These are phyloP conservation scores for Wakefieldia striispora DNA, from an alignment of 768 basidiomycete genomes.

Conservation along the genomic window DNA sequence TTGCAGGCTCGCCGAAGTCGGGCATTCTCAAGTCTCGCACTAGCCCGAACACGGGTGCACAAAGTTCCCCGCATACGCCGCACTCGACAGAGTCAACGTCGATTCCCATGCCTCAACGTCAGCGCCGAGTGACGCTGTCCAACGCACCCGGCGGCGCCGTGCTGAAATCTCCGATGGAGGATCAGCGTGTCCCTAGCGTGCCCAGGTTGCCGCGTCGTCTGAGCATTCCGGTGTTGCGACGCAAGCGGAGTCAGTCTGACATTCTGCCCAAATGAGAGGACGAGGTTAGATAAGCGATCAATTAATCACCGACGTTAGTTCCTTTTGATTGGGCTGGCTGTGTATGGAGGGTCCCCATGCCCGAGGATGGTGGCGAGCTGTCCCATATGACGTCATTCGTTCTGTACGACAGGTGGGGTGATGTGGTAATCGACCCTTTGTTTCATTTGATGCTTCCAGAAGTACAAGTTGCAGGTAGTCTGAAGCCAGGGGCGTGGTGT, in stretches of 20 bases:
- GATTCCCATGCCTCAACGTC: background rate
- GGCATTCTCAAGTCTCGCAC: slow-evolving; percentile 16
- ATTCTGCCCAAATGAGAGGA: background rate
- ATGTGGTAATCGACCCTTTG: too few relatives aligned
- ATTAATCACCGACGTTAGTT: too few relatives aligned
- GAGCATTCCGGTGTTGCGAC: slow-evolving; percentile 29
- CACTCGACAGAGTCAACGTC: background rate
- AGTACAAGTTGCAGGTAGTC: too few relatives aligned
- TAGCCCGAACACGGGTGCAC: slow-evolving; percentile 4
- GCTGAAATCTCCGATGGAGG: too few relatives aligned
- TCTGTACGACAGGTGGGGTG: too few relatives aligned
- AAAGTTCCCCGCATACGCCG: background rate
- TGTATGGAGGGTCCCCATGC: too few relatives aligned
- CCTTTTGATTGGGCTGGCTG: too few relatives aligned
- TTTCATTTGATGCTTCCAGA: too few relatives aligned
- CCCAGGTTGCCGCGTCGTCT: slow-evolving; percentile 28
- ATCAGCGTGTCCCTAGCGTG: slow-evolving; percentile 14
- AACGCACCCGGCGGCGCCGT: slow-evolving; percentile 3
- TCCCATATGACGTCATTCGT: too few relatives aligned
- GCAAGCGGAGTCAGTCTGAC: slow-evolving; percentile 22
- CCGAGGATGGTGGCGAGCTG: too few relatives aligned
- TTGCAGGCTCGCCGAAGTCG: slow-evolving; percentile 7
- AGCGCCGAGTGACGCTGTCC: slow-evolving; percentile 23
- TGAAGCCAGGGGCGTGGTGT: too few relatives aligned
- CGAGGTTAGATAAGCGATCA: too few relatives aligned